Evolutionary conservation across 1,139 yeast species (phyloP).

Genomic region (Ogataea hybrid): DNA sequence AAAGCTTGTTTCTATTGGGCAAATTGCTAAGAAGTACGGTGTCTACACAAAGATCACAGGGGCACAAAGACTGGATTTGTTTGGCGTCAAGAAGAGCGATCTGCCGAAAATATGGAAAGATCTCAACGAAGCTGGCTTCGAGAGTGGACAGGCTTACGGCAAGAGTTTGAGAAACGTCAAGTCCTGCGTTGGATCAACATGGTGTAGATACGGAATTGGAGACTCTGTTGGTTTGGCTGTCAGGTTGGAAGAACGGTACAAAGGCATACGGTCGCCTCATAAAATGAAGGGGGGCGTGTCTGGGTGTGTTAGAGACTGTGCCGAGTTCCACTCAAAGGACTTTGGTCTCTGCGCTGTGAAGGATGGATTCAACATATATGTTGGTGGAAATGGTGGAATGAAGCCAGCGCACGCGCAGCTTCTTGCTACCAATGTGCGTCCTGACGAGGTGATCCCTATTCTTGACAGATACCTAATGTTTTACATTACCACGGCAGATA

Average conservation of each 20-base stretch:
- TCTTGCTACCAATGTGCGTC: constrained; percentile 32
- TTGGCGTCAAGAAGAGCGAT: constrained; percentile 35
- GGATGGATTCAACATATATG: constrained; percentile 33
- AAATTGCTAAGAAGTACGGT: constrained; percentile 33
- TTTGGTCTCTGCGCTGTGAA: constrained; percentile 34
- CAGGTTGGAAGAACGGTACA: constrained; percentile 35
- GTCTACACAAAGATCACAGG: constrained; percentile 37
- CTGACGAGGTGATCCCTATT: constrained; percentile 35
- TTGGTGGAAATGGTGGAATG: constrained; percentile 39
- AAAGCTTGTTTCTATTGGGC: constrained; percentile 33
- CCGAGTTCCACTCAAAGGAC: constrained; percentile 36
- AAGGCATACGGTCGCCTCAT: constrained; percentile 36
- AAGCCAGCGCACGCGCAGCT: constrained; percentile 36
- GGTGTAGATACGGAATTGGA: constrained; percentile 38
- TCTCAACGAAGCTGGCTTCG: constrained; percentile 33
- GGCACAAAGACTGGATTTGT: constrained; percentile 35
- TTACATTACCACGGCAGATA: constrained; percentile 36
- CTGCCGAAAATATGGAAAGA: constrained; percentile 35
- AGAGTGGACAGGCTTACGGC: constrained; percentile 37
- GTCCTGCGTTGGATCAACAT: constrained; percentile 37
- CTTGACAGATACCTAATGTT: constrained; percentile 35
- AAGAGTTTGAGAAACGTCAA: constrained; percentile 35
- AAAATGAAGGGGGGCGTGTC: constrained; percentile 37
- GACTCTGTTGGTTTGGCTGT: constrained; percentile 37
- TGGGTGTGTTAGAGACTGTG: constrained; percentile 37